These are phyloP conservation scores for Ambrosia hybrid DNA, from an alignment of 140 eudicot genomes.

Conservation along the genomic window DNA sequence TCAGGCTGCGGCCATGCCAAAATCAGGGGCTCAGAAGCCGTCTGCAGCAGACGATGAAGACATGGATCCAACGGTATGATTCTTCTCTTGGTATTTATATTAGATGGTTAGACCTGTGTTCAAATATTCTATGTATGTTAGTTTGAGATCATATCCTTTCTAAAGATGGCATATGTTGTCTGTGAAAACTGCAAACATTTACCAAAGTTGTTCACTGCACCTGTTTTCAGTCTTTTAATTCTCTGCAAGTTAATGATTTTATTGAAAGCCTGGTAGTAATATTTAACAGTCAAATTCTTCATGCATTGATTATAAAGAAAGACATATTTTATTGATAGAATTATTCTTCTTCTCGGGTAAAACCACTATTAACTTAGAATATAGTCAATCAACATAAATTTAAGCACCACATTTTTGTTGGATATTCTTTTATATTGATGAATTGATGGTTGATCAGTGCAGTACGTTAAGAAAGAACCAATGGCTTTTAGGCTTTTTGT, in stretches of 20 bases:
- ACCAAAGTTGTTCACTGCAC: too few relatives aligned
- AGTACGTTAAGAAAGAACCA: background rate
- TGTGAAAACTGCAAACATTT: background rate
- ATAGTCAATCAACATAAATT: background rate
- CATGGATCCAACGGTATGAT: constrained; percentile 85
- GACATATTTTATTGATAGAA: background rate
- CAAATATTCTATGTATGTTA: constrained; percentile 2
- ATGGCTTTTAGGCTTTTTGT: background rate
- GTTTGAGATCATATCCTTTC: background rate
- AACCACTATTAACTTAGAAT: background rate
- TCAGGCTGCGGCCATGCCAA: constrained; percentile 52
- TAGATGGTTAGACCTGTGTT: background rate
- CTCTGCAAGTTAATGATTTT: too few relatives aligned
- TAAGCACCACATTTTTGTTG: background rate
- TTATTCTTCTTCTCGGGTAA: background rate
- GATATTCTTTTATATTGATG: background rate
- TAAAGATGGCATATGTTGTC: background rate
- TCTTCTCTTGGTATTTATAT: background rate
- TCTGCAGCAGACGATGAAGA: constrained; percentile 77
- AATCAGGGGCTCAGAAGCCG: constrained; percentile 41
- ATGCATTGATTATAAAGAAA: background rate
- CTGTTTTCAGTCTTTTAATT: background rate
- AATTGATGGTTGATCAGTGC: background rate
- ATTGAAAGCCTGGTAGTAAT: background rate
- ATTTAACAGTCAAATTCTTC: background rate